phyloP scores from a whole-genome alignment of 208 protist genomes.

The Entamoeba histolytica region DNA sequence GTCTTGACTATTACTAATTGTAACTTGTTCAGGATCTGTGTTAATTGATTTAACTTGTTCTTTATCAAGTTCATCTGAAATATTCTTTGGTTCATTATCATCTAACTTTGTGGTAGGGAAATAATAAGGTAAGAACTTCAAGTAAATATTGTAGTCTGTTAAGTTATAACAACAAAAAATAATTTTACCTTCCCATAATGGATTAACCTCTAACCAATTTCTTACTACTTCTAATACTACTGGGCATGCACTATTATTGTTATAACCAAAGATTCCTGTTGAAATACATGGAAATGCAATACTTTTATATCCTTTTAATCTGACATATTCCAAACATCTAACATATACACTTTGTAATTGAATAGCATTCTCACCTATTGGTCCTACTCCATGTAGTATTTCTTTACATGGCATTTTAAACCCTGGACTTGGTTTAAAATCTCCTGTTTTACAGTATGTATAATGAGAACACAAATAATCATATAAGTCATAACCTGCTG shows the following conservation, averaged over 20 bases:
- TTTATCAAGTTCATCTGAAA: no score
- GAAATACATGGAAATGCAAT: constrained; percentile 54
- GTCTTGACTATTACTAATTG: no score
- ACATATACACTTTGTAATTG: constrained; percentile 42
- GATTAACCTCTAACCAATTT: not conserved
- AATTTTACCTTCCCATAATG: not conserved
- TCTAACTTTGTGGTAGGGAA: not conserved
- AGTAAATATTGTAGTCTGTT: not conserved
- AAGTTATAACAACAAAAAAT: not conserved
- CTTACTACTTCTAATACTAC: constrained; percentile 41
- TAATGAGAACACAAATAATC: constrained; percentile 38
- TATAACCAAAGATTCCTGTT: constrained; percentile 59
- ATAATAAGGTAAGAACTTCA: not conserved
- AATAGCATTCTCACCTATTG: constrained; percentile 43
- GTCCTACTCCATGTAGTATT: constrained; percentile 54
- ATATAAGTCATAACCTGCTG: constrained; percentile 41
- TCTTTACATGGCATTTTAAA: constrained; percentile 46
- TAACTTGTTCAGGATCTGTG: no score
- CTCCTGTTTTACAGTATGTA: constrained; percentile 40
- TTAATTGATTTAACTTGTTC: no score
- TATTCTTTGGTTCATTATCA: no score
- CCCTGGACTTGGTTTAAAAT: constrained; percentile 42
- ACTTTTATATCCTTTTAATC: constrained; percentile 33
- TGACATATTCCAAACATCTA: constrained; percentile 34
- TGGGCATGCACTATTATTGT: constrained; percentile 33